phyloP scores from a whole-genome alignment of 345 rosid species.

The Eucalyptus globulus region DNA sequence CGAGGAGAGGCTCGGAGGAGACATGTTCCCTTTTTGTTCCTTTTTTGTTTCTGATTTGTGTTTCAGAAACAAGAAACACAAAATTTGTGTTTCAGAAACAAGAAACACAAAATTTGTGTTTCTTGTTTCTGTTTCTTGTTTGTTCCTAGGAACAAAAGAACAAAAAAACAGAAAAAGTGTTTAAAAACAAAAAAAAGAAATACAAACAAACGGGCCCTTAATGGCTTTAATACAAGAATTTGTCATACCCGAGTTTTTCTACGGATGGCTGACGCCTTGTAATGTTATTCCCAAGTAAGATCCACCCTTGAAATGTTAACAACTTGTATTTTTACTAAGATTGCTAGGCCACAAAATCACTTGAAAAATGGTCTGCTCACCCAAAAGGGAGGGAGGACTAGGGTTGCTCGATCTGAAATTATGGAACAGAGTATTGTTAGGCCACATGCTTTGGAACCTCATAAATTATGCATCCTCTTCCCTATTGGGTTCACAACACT shows the following conservation, averaged over 20 bases:
- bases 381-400: background rate
- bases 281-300: background rate
- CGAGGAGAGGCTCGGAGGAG: no score
- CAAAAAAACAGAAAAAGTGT: no score
- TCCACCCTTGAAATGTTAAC: background rate
- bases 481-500: background rate
- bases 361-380: background rate
- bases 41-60: no score
- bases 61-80: no score
- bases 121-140: no score
- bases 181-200: no score
- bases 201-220: no score
- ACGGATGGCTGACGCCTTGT: background rate
- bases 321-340: background rate
- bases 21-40: no score
- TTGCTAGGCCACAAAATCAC: background rate
- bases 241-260: background rate
- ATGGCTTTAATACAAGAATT: background rate
- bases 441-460: background rate
- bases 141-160: no score
- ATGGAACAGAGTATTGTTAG: background rate
- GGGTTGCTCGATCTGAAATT: background rate
- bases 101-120: no score
- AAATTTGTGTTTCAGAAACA: no score
- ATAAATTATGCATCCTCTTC: background rate